Percentiles rank a stretch among this genome's conserved stretches.
Evolutionary conservation across 1,284 basidiomycete genomes (phyloP).

Genomic region (Boletus smithii): DNA sequence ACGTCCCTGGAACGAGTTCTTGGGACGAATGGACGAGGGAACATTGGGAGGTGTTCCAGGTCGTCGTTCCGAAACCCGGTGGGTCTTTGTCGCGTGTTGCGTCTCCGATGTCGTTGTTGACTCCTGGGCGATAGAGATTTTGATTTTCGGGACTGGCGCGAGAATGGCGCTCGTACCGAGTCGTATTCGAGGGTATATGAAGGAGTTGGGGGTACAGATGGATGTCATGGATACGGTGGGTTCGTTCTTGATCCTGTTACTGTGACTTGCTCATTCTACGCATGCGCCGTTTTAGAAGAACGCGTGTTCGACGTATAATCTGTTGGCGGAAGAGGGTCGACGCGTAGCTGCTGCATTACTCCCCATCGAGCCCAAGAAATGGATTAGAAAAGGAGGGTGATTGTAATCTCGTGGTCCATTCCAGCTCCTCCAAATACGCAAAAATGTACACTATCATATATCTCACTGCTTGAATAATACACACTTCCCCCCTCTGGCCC

Average conservation of each 20-base stretch:
- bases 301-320: slow-evolving; percentile 92
- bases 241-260: neutral
- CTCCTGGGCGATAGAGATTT: slow-evolving; percentile 61
- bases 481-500: neutral
- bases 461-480: slow-evolving; percentile 14
- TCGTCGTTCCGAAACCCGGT: slow-evolving; percentile 85
- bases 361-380: slow-evolving; percentile 41
- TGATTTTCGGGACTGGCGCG: slow-evolving; percentile 86
- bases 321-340: slow-evolving; percentile 89
- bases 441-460: slow-evolving; percentile 19
- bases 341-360: slow-evolving; percentile 87
- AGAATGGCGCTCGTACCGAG: slow-evolving; percentile 71
- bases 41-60: slow-evolving; percentile 78
- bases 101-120: neutral
- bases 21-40: slow-evolving; percentile 71
- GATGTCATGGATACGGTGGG: slow-evolving; percentile 94
- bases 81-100: neutral
- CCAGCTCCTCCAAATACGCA: neutral
- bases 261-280: neutral
- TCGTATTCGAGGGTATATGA: slow-evolving; percentile 66
- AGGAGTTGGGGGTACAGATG: slow-evolving; percentile 79
- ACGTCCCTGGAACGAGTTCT: slow-evolving; percentile 52
- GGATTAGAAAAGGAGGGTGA: slow-evolving; percentile 15
- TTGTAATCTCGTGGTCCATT: too few species aligned
- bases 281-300: slow-evolving; percentile 47